Evolutionary conservation across 805 yeast genomes (phyloP).

Genomic region (Spathaspora gorwiae): DNA sequence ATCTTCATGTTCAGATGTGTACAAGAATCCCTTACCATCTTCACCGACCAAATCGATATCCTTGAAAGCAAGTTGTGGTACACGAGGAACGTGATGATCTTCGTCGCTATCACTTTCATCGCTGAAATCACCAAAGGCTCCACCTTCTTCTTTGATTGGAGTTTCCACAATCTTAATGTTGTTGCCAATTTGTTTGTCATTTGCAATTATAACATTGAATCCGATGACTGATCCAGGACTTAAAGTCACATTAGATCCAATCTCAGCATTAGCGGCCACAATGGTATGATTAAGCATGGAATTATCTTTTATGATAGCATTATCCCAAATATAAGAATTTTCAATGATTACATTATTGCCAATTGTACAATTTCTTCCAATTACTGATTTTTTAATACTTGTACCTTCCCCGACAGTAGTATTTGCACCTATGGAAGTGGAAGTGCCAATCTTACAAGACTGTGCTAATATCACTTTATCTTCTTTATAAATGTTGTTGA

Average conservation of each 20-base stretch:
- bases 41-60: conserved; percentile 44
- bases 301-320: conserved; percentile 66
- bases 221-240: conserved; percentile 78
- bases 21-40: conserved; percentile 48
- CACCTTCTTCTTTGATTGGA: conserved; percentile 31
- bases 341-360: conserved; percentile 70
- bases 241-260: conserved; percentile 50
- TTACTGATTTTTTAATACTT: conserved; percentile 59
- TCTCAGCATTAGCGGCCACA: conserved; percentile 58
- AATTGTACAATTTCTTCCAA: conserved; percentile 82
- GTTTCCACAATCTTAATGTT: conserved; percentile 50
- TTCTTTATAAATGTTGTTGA: conserved; percentile 86
- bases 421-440: conserved; percentile 78
- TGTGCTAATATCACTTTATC: conserved; percentile 86
- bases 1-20: conserved; percentile 43
- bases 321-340: conserved; percentile 86
- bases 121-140: conserved; percentile 24
- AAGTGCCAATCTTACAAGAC: conserved; percentile 77
- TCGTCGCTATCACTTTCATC: conserved; percentile 24
- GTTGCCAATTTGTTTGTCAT: conserved; percentile 43
- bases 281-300: conserved; percentile 57
- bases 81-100: conserved; percentile 8
- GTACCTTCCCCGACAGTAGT: conserved; percentile 77
- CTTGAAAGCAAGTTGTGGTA: conserved; percentile 27
- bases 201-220: conserved; percentile 63